These are phyloP conservation scores for Magnolia kwangsiensis DNA, from an alignment of 164 flowering plant species.

Conservation along the genomic window DNA sequence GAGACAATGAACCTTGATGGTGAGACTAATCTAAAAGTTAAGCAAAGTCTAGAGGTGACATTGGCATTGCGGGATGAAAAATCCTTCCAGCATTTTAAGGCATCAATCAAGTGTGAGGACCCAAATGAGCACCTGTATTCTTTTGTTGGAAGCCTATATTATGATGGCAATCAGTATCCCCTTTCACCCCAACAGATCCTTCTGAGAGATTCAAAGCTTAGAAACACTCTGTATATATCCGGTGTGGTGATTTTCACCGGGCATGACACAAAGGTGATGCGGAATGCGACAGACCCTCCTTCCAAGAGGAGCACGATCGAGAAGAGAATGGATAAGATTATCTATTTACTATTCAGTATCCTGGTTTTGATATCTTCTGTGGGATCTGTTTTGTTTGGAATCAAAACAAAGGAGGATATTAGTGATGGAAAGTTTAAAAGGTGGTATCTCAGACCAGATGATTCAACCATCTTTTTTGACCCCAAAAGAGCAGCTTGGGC, in stretches of 20 bases:
- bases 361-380: conserved; percentile 50
- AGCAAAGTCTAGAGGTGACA: conserved; percentile 64
- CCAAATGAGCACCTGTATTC: conserved; percentile 84
- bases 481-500: conserved; percentile 59
- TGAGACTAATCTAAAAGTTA: conserved; percentile 79
- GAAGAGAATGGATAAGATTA: conserved; percentile 74
- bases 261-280: conserved; percentile 90
- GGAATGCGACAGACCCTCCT: conserved; percentile 81
- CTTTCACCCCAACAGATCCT: conserved; percentile 75
- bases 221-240: conserved; percentile 67
- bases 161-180: conserved; percentile 37
- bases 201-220: conserved; percentile 80
- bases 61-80: conserved; percentile 39
- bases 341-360: conserved; percentile 65
- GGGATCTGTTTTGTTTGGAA: conserved; percentile 72
- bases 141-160: conserved; percentile 62
- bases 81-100: conserved; percentile 47
- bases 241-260: conserved; percentile 86
- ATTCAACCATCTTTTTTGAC: conserved; percentile 50
- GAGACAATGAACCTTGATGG: conserved; percentile 94
- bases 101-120: conserved; percentile 77
- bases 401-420: conserved; percentile 50
- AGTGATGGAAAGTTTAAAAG: conserved; percentile 38
- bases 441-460: conserved; percentile 86
- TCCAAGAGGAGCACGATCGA: conserved; percentile 87